Conservation (phyloP, 306 rosid genomes). For the barrel medic (Medicago truncatula) region MtrunA17r5.0-ANR NC_053044.1:11627001-11627500, state of each 20-base stretch:
- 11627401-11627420: too few species aligned
- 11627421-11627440: too few species aligned
- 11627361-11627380: too few species aligned
- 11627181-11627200: conserved; percentile 74
- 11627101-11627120: conserved; percentile 67
- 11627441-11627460: too few species aligned
- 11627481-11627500: too few species aligned
- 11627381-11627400: too few species aligned
- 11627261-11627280: conserved; percentile 89
- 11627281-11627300: conserved; percentile 72
- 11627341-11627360: too few species aligned
- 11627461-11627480: too few species aligned
- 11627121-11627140: conserved; percentile 85
- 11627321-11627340: conserved; percentile 38
- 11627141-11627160: too few species aligned
- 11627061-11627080: conserved; percentile 66
- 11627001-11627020: neutral
- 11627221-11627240: conserved; percentile 53
- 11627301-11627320: too few species aligned
- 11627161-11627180: conserved; percentile 65
- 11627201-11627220: conserved; percentile 40
- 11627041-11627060: conserved; percentile 62
- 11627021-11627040: conserved; percentile 51
- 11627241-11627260: conserved; percentile 49
- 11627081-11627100: conserved; percentile 53